Base-by-base conservation (phyloP, 1,284 basidiomycete species). In the Moniliophthora roreri region DNA sequence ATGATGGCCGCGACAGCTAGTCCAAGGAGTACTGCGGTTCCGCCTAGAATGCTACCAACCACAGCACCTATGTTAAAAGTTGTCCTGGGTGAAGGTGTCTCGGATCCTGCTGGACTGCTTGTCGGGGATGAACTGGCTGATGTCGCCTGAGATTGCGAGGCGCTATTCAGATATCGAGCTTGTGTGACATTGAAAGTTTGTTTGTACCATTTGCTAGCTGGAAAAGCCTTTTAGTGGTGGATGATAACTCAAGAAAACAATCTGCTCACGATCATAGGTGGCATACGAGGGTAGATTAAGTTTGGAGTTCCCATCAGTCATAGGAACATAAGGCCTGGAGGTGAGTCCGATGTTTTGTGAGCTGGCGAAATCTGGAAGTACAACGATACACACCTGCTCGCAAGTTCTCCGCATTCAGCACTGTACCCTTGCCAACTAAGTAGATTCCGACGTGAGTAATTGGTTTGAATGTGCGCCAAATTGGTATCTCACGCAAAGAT, bases 241-340 rank as follows among this genome's bases (percentile, higher is more conserved):
- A 13, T 9, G 16, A 40, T 11, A 18, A 40, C 1, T 3, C 20
- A 15, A 23, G n/a, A n/a, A n/a, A n/a, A n/a, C n/a, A n/a, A n/a
- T n/a, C 2, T 7, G 21, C 51, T 48, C 13, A 53, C 51, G 51
- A 48, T 53, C 13, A 13, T 20, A n/a, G 48, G 48, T 44, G 6
- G 51, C 45, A 42, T 53, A 53, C 2, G 15, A 13, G 28, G 51
- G 51, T 10, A 53, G 34, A 18, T n/a, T n/a, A n/a, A n/a, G n/a
- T n/a, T n/a, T n/a, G n/a, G n/a, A n/a, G n/a, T 11, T 48, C 4
- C 4, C 6, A 20, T 48, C 35, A 6, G 3, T n/a, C 13, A 36
- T 35, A 2, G 47, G 21, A 18, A 35, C 9, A 1, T 11, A 3
- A 28, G n/a, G n/a, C n/a, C n/a, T n/a, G n/a, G n/a, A n/a, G n/a